Percentiles rank a stretch among this genome's conserved stretches.
phyloP scores from a whole-genome alignment of 2,329 filamentous ascomycete species.

The Sclerotinia borealis region DNA sequence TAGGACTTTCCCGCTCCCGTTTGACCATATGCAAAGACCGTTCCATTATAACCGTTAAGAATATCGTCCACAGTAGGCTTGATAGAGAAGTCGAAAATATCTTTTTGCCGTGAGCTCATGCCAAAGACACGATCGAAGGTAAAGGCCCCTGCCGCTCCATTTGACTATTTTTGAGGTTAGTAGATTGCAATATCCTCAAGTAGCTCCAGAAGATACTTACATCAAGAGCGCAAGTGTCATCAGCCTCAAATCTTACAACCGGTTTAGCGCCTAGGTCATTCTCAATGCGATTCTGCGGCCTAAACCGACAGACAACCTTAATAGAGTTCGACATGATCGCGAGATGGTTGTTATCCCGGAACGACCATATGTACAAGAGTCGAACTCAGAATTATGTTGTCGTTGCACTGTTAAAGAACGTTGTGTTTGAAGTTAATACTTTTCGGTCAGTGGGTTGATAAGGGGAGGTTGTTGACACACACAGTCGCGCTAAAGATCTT shows the following conservation, averaged over 20 bases:
- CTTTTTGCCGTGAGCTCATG: constrained; percentile 81
- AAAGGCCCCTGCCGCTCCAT: constrained; percentile 76
- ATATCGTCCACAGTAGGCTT: constrained; percentile 95
- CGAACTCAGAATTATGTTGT: constrained; percentile 9
- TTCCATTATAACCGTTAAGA: constrained; percentile 97
- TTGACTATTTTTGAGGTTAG: constrained; percentile 53
- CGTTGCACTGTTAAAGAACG: neutral
- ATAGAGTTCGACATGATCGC: constrained; percentile 48
- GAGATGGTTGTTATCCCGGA: constrained; percentile 24
- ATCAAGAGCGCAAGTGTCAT: constrained; percentile 81
- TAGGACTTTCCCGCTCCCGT: constrained; percentile 98
- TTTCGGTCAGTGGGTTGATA: constrained; percentile 18
- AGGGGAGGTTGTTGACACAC: constrained; percentile 30
- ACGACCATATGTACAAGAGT: constrained; percentile 29
- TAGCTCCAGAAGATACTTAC: constrained; percentile 47
- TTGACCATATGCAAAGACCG: constrained; percentile 97
- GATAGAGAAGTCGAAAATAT: constrained; percentile 98
- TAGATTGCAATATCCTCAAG: neutral
- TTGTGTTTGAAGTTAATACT: constrained; percentile 17
- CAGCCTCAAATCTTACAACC: constrained; percentile 81
- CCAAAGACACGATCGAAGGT: constrained; percentile 98
- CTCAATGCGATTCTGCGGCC: constrained; percentile 94
- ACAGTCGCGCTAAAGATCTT: constrained; percentile 21
- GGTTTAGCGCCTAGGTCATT: constrained; percentile 83
- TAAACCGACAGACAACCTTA: constrained; percentile 94